Conservation (phyloP, 202 grass and related monocot genomes). For the Bolboschoenoplectus hybrid region DNA sequence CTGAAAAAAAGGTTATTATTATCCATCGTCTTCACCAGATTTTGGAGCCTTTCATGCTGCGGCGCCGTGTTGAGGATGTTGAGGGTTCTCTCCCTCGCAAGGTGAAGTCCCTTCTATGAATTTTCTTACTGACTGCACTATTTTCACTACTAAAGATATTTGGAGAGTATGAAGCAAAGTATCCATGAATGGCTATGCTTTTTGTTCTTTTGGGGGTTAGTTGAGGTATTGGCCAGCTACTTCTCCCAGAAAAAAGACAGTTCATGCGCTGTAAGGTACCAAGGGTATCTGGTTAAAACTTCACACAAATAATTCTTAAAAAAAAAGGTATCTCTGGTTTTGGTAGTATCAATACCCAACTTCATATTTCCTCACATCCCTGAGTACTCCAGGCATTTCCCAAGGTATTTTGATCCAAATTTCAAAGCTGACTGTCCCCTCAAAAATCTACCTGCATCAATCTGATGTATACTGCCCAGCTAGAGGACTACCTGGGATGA, state of each 20-base stretch:
- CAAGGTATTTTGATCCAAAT: neutral
- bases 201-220: neutral
- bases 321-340: neutral
- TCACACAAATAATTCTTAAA: neutral
- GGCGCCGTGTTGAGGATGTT: conserved; percentile 92
- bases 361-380: neutral
- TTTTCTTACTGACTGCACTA: neutral
- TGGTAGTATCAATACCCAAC: neutral
- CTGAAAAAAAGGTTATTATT: conserved; percentile 98
- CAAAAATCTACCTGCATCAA: neutral
- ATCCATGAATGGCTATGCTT: neutral
- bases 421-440: neutral
- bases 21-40: conserved; percentile 98
- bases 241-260: neutral
- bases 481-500: neutral
- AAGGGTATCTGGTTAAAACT: neutral
- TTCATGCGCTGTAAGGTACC: neutral
- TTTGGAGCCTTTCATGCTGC: conserved; percentile 98
- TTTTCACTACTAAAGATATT: neutral
- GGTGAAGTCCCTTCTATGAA: conserved; percentile 44
- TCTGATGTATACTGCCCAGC: neutral
- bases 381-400: neutral
- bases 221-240: neutral
- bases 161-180: neutral
- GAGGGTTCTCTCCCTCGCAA: conserved; percentile 98